phyloP scores from a whole-genome alignment of 805 yeast species.

The Lachancea cidri region DNA sequence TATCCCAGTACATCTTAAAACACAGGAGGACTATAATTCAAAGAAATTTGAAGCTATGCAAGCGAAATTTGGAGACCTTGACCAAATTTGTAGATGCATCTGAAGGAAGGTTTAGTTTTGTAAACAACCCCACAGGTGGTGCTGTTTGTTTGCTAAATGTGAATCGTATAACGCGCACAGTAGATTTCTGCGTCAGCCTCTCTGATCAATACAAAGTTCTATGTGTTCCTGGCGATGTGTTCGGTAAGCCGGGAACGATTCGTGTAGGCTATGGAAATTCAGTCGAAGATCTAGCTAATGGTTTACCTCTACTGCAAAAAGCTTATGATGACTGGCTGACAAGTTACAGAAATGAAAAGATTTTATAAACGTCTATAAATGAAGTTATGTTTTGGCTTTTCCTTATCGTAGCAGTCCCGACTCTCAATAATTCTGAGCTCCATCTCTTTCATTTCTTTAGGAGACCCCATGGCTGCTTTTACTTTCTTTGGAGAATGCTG shows the following conservation, averaged over 20 bases:
- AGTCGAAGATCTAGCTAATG: slow-evolving; percentile 32
- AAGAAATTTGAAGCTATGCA: slow-evolving; percentile 39
- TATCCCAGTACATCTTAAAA: slow-evolving; percentile 41
- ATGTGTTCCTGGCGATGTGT: slow-evolving; percentile 47
- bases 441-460: slow-evolving; percentile 58
- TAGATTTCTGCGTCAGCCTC: slow-evolving; percentile 33
- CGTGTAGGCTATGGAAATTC: slow-evolving; percentile 48
- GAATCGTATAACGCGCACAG: slow-evolving; percentile 30
- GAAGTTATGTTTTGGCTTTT: slow-evolving; percentile 5
- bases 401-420: slow-evolving; percentile 33
- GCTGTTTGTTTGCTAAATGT: slow-evolving; percentile 42
- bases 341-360: background rate
- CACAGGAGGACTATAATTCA: slow-evolving; percentile 34
- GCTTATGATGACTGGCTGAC: slow-evolving; percentile 13
- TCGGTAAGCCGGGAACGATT: slow-evolving; percentile 38
- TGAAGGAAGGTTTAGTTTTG: slow-evolving; percentile 35
- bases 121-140: slow-evolving; percentile 42
- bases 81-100: slow-evolving; percentile 32
- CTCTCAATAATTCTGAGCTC: slow-evolving; percentile 68
- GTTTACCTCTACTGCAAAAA: slow-evolving; percentile 27
- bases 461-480: slow-evolving; percentile 47
- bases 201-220: slow-evolving; percentile 35
- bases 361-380: slow-evolving; percentile 4
- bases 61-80: slow-evolving; percentile 34
- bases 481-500: slow-evolving; percentile 17